Percentiles rank a stretch among this genome's conserved stretches.
These are phyloP conservation scores for Herpotrichia juniperi DNA, from an alignment of 2,329 filamentous ascomycete genomes.

Conservation along the genomic window DNA sequence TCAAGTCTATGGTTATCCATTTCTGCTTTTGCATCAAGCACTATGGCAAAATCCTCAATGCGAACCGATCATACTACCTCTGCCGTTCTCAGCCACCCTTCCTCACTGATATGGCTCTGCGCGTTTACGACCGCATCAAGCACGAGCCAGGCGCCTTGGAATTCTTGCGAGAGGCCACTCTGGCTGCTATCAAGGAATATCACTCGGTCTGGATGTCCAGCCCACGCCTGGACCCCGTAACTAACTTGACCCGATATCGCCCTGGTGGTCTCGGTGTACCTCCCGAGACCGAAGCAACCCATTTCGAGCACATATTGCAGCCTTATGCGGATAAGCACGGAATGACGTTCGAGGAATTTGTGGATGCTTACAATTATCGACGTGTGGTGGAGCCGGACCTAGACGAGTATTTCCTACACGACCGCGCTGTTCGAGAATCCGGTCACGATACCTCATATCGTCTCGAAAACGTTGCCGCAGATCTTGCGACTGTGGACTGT, in stretches of 20 bases:
- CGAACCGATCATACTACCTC: conserved; percentile 94
- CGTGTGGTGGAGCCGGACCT: conserved; percentile 82
- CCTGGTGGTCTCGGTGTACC: conserved; percentile 85
- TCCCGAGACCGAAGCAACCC: conserved; percentile 86
- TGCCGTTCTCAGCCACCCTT: conserved; percentile 94
- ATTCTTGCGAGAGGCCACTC: conserved; percentile 78
- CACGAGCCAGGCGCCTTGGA: conserved; percentile 79
- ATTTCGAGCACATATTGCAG: conserved; percentile 81
- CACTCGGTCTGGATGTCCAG: conserved; percentile 79
- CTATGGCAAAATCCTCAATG: conserved; percentile 98
- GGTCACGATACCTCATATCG: conserved; percentile 97
- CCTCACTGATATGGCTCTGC: conserved; percentile 93
- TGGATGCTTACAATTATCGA: conserved; percentile 83
- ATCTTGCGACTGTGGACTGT: conserved; percentile 91
- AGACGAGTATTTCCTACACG: conserved; percentile 94
- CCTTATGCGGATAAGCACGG: conserved; percentile 85
- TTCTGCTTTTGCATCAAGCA: conserved; percentile 99
- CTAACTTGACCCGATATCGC: conserved; percentile 83
- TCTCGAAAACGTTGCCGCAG: conserved; percentile 78
- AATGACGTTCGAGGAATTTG: conserved; percentile 83
- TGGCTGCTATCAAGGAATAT: conserved; percentile 97
- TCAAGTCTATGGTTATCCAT: conserved; percentile 93
- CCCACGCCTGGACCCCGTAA: conserved; percentile 77
- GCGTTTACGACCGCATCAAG: conserved; percentile 92
- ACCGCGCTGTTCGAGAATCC: conserved; percentile 93